Percentiles rank a stretch among this genome's conserved stretches.
phyloP scores from a whole-genome alignment of 257 asterid species.

The Solanum gracilifrons region DNA sequence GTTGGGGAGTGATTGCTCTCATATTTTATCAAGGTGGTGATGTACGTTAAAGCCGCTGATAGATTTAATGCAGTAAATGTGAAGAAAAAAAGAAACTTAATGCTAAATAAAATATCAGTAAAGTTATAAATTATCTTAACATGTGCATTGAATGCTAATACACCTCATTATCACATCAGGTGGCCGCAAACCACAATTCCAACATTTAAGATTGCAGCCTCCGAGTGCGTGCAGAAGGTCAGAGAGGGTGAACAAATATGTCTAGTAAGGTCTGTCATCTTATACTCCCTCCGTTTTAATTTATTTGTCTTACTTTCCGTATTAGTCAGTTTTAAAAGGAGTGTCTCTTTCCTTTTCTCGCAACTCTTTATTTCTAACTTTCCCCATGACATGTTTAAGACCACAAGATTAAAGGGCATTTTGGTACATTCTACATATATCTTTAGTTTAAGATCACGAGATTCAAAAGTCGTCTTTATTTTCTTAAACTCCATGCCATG shows the following conservation, averaged over 20 bases:
- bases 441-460: not conserved
- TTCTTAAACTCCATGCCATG: not conserved
- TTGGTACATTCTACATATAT: not conserved
- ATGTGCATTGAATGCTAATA: not conserved
- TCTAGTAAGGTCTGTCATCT: constrained; percentile 56
- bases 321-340: not conserved
- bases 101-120: not conserved
- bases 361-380: not conserved
- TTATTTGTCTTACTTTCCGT: not conserved
- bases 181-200: constrained; percentile 87
- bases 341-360: not conserved
- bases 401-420: not conserved
- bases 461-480: not conserved
- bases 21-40: not conserved
- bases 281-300: not conserved
- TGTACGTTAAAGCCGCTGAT: not conserved
- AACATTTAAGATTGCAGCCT: constrained; percentile 48
- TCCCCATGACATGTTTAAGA: not conserved
- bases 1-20: not conserved
- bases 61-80: not conserved
- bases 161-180: constrained; percentile 26
- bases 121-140: not conserved
- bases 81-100: not conserved
- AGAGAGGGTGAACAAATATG: constrained; percentile 78
- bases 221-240: constrained; percentile 49